A percentile compares a stretch with the other conserved stretches of the same genome.
Evolutionary conservation across 2,329 filamentous ascomycete species (phyloP).

Genomic region (Fusarium palustre): DNA sequence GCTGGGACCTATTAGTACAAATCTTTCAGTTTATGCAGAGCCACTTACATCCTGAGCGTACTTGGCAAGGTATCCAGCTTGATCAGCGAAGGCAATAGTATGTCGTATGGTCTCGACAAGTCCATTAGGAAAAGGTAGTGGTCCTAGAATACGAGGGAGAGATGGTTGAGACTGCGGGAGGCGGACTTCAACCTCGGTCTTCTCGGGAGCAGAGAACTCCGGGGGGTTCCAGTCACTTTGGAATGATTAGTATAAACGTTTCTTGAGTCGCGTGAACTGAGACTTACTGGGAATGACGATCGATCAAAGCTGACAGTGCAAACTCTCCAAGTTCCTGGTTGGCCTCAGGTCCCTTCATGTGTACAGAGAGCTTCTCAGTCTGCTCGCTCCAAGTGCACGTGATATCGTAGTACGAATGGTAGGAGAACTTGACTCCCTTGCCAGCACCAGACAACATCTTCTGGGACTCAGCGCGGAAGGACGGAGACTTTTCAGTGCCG

Average conservation of each 20-base stretch:
- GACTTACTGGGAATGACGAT: slow-evolving; percentile 29
- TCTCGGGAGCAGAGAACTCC: not conserved
- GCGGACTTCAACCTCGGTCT: slow-evolving; percentile 30
- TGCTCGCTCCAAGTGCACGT: slow-evolving; percentile 27
- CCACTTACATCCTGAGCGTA: slow-evolving; percentile 5
- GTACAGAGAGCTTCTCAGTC: slow-evolving; percentile 12
- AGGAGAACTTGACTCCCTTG: slow-evolving; percentile 13
- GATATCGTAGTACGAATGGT: slow-evolving; percentile 26
- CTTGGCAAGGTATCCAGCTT: slow-evolving; percentile 14
- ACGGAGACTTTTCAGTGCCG: slow-evolving; percentile 4
- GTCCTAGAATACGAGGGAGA: slow-evolving; percentile 14
- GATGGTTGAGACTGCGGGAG: slow-evolving; percentile 23
- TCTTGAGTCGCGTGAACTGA: too few relatives aligned
- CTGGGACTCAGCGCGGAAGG: slow-evolving; percentile 6
- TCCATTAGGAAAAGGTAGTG: slow-evolving; percentile 25
- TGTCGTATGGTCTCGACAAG: slow-evolving; percentile 29
- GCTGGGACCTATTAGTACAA: not conserved
- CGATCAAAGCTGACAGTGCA: slow-evolving; percentile 14
- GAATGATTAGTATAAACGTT: not conserved
- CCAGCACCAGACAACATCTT: not conserved
- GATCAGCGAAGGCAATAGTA: slow-evolving; percentile 27
- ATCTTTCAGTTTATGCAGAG: fast-evolving
- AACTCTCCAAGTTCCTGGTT: slow-evolving; percentile 10
- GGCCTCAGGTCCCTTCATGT: not conserved
- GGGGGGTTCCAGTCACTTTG: slow-evolving; percentile 20